Percentiles rank a stretch among this genome's conserved stretches.
These are phyloP conservation scores for Dictyostelium firmibasis DNA, from an alignment of 78 protist species.

Conservation along the genomic window DNA sequence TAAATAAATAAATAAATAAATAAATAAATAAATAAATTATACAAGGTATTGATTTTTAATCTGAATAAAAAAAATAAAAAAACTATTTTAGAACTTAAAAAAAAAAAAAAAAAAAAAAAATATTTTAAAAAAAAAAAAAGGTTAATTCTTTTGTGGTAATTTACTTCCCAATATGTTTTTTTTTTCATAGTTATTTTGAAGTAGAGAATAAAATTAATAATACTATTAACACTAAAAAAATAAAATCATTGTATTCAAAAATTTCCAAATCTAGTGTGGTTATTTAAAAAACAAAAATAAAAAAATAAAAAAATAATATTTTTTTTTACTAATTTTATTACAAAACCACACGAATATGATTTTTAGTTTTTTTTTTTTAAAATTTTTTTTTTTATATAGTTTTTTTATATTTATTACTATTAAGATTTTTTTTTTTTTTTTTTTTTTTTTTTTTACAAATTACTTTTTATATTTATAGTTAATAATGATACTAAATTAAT, in stretches of 20 bases:
- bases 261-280: neutral
- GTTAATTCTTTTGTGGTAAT: too few species aligned
- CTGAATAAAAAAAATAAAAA: neutral
- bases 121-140: too few species aligned
- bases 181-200: neutral
- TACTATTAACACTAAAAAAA: neutral
- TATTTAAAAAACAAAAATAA: neutral
- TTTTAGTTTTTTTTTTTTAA: neutral
- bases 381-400: neutral
- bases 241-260: neutral
- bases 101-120: neutral
- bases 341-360: neutral
- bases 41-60: neutral
- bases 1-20: neutral
- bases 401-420: neutral
- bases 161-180: neutral
- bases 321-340: neutral
- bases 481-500: neutral
- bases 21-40: neutral
- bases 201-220: neutral
- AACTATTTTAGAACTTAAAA: neutral
- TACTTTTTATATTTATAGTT: neutral
- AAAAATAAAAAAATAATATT: neutral
- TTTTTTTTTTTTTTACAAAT: neutral
- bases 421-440: neutral